Conservation (phyloP, 1,284 basidiomycete species). For the Sanguinoderma infundibulare region DNA sequence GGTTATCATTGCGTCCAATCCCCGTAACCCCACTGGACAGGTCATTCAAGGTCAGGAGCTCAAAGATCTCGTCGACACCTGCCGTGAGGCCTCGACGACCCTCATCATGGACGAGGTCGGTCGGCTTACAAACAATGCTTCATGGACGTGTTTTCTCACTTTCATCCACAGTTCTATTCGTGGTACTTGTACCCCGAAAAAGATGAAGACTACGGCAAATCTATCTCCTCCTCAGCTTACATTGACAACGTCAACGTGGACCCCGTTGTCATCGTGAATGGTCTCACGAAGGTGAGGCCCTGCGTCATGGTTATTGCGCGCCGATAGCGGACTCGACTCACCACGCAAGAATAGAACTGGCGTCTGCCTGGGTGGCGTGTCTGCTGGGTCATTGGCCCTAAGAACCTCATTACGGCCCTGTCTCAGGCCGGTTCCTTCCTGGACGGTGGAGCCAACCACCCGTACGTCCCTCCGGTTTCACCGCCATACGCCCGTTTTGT, state of each 20-base stretch:
- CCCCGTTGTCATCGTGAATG: slow-evolving; percentile 86
- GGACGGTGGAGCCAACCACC: slow-evolving; percentile 89
- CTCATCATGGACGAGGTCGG: slow-evolving; percentile 86
- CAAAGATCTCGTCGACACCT: slow-evolving; percentile 76
- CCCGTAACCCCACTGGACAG: slow-evolving; percentile 92
- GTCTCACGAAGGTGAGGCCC: slow-evolving; percentile 81
- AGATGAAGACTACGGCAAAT: slow-evolving; percentile 75
- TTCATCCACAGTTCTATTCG: slow-evolving; percentile 74
- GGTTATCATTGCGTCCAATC: slow-evolving; percentile 90
- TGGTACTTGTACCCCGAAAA: slow-evolving; percentile 91
- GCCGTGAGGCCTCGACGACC: slow-evolving; percentile 73
- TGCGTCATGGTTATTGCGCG: not conserved
- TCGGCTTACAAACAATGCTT: not conserved
- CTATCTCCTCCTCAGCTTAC: slow-evolving; percentile 83
- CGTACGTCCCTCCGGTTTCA: slow-evolving; percentile 50
- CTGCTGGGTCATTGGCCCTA: slow-evolving; percentile 97
- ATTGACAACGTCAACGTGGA: slow-evolving; percentile 89
- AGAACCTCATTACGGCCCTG: slow-evolving; percentile 83
- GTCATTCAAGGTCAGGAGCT: slow-evolving; percentile 78
- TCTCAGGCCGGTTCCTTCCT: slow-evolving; percentile 90
- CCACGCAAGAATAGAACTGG: slow-evolving; percentile 65
- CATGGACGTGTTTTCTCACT: not conserved
- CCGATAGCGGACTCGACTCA: not conserved
- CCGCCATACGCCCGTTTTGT: too few species aligned
- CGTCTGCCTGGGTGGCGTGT: slow-evolving; percentile 92